Conservation (phyloP, 495 filamentous ascomycete genomes). For the Cairneyella variabilis region DNA sequence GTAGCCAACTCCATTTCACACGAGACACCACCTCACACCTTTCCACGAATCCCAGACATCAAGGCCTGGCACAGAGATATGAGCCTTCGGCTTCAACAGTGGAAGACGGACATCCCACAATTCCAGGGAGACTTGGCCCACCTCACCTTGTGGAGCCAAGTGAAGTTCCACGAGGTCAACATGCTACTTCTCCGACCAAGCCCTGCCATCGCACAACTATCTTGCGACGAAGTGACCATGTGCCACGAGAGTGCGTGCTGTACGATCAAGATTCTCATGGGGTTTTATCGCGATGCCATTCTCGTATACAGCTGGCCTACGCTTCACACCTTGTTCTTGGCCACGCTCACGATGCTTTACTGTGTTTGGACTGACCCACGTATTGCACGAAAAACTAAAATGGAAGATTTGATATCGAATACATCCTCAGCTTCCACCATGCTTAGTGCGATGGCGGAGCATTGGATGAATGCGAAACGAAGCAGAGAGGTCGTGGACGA, state of each 20-base stretch:
- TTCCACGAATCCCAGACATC: slow-evolving; percentile 37
- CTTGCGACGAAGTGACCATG: slow-evolving; percentile 25
- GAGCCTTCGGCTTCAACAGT: slow-evolving; percentile 31
- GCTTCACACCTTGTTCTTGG: slow-evolving; percentile 40
- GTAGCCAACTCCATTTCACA: slow-evolving; percentile 41
- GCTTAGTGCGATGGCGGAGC: slow-evolving; percentile 43
- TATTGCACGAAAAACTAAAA: slow-evolving; percentile 31
- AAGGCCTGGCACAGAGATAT: slow-evolving; percentile 38
- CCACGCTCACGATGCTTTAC: slow-evolving; percentile 39
- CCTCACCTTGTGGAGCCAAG: slow-evolving; percentile 30
- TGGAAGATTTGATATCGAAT: slow-evolving; percentile 36
- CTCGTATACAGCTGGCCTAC: slow-evolving; percentile 38
- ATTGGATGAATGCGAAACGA: slow-evolving; percentile 41
- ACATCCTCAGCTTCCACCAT: slow-evolving; percentile 37
- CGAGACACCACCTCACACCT: slow-evolving; percentile 36
- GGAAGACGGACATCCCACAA: slow-evolving; percentile 31
- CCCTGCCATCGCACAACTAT: slow-evolving; percentile 36
- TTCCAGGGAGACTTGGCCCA: slow-evolving; percentile 10
- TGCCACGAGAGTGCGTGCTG: slow-evolving; percentile 38
- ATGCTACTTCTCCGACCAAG: slow-evolving; percentile 40
- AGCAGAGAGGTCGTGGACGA: slow-evolving; percentile 42
- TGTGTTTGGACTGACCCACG: slow-evolving; percentile 37
- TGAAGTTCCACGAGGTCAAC: slow-evolving; percentile 42
- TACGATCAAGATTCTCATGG: slow-evolving; percentile 32
- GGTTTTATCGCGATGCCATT: slow-evolving; percentile 32